Percentiles rank a stretch among this genome's conserved stretches.
These are phyloP conservation scores for Gleditsia sinensis DNA, from an alignment of 306 rosid species.

Conservation along the genomic window DNA sequence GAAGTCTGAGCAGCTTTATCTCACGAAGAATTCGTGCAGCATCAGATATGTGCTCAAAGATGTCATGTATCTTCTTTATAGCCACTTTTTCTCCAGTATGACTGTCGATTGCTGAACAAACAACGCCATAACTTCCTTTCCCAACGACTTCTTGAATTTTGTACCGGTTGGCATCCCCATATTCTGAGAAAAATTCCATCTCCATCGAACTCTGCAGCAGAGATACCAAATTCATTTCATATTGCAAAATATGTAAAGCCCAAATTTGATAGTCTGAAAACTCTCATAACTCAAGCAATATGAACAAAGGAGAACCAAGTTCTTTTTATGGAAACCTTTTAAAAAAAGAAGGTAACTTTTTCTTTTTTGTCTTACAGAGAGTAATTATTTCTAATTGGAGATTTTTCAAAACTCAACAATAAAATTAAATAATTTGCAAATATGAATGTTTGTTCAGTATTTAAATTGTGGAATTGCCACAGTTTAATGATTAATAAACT, in stretches of 20 bases:
- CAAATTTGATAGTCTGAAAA: constrained; percentile 13
- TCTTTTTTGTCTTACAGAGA: constrained; percentile 8
- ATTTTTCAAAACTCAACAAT: constrained; percentile 19
- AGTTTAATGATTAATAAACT: constrained; percentile 12
- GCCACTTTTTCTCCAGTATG: constrained; percentile 90
- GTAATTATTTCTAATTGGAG: background rate
- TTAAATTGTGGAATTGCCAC: constrained; percentile 16
- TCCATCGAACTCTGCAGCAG: constrained; percentile 67
- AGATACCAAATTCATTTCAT: constrained; percentile 29
- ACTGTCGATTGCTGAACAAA: constrained; percentile 94
- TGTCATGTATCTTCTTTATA: constrained; percentile 87
- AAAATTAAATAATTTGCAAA: constrained; percentile 3
- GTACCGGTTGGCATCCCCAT: constrained; percentile 84
- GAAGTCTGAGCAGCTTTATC: constrained; percentile 95
- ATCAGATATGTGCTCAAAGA: constrained; percentile 91
- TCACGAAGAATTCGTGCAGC: constrained; percentile 98
- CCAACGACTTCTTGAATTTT: constrained; percentile 94
- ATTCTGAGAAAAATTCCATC: constrained; percentile 91
- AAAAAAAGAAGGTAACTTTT: background rate
- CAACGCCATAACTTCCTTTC: constrained; percentile 97
- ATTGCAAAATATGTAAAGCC: constrained; percentile 14
- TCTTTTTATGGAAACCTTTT: background rate
- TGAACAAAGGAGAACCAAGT: constrained; percentile 1
- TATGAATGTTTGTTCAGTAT: background rate
- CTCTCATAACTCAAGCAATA: constrained; percentile 24